Conservation (phyloP, 164 flowering plant species). For the Tinospora cordifolia region DNA sequence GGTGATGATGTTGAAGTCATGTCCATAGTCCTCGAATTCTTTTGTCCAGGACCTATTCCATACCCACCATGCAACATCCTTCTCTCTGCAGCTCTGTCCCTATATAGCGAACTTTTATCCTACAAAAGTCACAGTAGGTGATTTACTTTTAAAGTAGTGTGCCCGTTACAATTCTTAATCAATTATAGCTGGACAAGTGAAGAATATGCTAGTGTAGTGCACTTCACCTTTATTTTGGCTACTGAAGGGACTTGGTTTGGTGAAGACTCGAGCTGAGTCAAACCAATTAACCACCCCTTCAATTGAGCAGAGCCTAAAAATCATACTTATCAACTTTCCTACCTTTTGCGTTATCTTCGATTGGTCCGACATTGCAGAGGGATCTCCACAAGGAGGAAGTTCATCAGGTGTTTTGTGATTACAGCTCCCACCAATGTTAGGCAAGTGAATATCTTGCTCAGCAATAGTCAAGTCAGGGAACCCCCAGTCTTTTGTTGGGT, state of each 20-base stretch:
- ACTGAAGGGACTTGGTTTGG: neutral
- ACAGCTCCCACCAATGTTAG: constrained; percentile 18
- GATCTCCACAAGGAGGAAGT: constrained; percentile 9
- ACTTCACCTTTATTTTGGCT: neutral
- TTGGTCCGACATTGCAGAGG: constrained; percentile 15
- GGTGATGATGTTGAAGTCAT: constrained; percentile 24
- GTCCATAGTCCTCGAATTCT: constrained; percentile 24
- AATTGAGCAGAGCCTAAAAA: neutral
- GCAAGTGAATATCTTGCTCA: neutral
- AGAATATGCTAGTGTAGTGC: neutral
- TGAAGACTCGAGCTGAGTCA: neutral
- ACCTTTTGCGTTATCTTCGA: constrained; percentile 37
- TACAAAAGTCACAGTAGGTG: constrained; percentile 16
- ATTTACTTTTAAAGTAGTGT: neutral
- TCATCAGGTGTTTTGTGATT: constrained; percentile 14
- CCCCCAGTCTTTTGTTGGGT: constrained; percentile 95
- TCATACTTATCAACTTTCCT: neutral
- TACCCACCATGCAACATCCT: constrained; percentile 78
- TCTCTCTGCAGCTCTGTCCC: constrained; percentile 96
- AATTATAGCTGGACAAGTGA: neutral
- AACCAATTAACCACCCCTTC: neutral
- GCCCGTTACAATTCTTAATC: neutral
- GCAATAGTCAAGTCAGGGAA: constrained; percentile 52
- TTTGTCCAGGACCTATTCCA: constrained; percentile 90
- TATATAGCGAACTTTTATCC: constrained; percentile 38